A percentile compares a stretch with the other conserved stretches of the same genome.
These are phyloP conservation scores for Theobroma grandiflorum DNA, from an alignment of 441 rosid species.

Conservation along the genomic window DNA sequence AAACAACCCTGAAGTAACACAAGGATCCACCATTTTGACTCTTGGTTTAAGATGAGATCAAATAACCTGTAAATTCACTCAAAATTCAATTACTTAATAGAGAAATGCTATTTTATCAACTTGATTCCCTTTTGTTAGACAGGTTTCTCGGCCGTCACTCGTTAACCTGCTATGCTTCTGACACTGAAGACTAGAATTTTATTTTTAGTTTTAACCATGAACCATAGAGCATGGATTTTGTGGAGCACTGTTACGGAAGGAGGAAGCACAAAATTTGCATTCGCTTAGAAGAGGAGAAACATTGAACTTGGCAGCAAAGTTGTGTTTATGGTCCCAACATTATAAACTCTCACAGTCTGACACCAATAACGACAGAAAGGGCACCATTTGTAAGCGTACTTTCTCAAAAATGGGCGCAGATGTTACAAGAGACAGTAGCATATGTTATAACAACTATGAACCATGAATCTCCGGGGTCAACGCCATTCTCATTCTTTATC, in stretches of 20 bases:
- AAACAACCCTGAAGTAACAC: constrained; percentile 27
- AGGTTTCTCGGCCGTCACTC: too few species aligned
- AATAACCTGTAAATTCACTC: constrained; percentile 47
- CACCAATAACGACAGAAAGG: too few species aligned
- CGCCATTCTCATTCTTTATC: constrained; percentile 38
- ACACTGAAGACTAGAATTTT: neutral
- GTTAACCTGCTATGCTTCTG: neutral
- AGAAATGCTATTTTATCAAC: neutral
- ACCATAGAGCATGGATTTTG: neutral
- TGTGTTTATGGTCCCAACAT: neutral
- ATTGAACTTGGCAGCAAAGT: neutral
- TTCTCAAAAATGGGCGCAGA: neutral
- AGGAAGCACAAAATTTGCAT: neutral
- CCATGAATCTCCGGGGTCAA: neutral
- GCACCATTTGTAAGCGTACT: too few species aligned
- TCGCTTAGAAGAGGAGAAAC: neutral
- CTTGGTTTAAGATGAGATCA: constrained; percentile 43
- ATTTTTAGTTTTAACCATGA: neutral
- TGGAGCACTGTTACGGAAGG: neutral
- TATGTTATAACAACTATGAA: neutral
- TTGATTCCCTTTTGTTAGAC: neutral
- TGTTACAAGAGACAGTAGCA: neutral
- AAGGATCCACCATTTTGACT: constrained; percentile 26
- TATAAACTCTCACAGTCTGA: neutral
- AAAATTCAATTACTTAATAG: constrained; percentile 37